Base-by-base conservation (phyloP, 2,329 filamentous ascomycete genomes). In the Alternaria sp. region DNA sequence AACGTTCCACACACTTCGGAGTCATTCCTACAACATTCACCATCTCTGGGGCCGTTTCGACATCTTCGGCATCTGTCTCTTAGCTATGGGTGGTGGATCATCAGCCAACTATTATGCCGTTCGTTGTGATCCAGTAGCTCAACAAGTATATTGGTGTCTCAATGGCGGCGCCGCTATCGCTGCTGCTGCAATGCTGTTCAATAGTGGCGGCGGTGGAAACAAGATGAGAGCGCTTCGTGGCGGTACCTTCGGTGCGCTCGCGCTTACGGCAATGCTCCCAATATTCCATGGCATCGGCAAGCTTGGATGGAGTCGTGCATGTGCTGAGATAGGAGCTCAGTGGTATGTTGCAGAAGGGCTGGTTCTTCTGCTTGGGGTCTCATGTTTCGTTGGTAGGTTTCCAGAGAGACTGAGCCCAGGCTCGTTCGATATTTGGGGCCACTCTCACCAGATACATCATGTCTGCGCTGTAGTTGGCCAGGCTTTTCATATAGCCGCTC, bases 21-120 rank as follows among this genome's bases (percentile, higher is more conserved):
- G 73, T 52, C 74, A 76, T 47, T 77, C 73, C 2, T 75, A 75
- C 54, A 68, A 73, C 13, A 65, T 75, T 23, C 70, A 77, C 47
- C 69, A 74, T 54, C 64, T 71, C 49, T 74, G 72, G 72, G 72
- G 70, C 11, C 62, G 64, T 30, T 67, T 77, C 66, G 75, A 77
- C 52, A 73, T 77, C 13, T 61, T 76, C 19, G 69, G 75, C 1
- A 76, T 76, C 6, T 74, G 5, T 72, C 74, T 49, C 45, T 59
- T 50, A 0, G 47, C 26, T 32, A 0, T 50, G 1, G 47, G 47
- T 1, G 26, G 17, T 1, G 26, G 25, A 13, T 19, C 26, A 13
- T 50, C 44, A 9, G 47, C 47, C 47, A 50, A 0, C 1, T 30
- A 50, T 50, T 50, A 30, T 50, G 47, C 25, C 28, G 25, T 2